phyloP scores from a whole-genome alignment of 805 yeast species.

The Saturnispora sanitii region DNA sequence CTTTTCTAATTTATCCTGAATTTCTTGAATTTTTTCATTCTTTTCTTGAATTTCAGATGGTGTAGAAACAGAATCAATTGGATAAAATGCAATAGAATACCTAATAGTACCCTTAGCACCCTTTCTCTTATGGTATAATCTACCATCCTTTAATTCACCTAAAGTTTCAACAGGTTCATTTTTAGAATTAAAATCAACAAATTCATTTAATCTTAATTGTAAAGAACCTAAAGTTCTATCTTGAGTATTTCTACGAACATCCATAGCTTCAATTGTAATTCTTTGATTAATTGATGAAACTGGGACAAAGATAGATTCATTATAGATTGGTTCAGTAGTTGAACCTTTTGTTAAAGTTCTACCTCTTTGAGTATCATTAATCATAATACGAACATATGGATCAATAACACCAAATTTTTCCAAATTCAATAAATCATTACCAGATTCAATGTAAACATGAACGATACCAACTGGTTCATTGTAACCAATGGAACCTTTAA shows the following conservation, averaged over 20 bases:
- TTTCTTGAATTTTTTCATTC: conserved; percentile 24
- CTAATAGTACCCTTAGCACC: conserved; percentile 78
- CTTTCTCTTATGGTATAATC: conserved; percentile 54
- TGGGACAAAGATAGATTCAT: conserved; percentile 73
- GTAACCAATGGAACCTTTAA: conserved; percentile 67
- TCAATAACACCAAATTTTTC: conserved; percentile 87
- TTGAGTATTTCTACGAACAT: conserved; percentile 64
- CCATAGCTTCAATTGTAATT: conserved; percentile 84
- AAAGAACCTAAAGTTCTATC: conserved; percentile 86
- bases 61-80: conserved; percentile 67
- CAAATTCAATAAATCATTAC: conserved; percentile 68
- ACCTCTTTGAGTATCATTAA: conserved; percentile 66
- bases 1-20: conserved; percentile 20
- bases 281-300: conserved; percentile 76
- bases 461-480: conserved; percentile 93
- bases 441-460: conserved; percentile 61
- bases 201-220: conserved; percentile 54
- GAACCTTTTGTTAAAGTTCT: conserved; percentile 64
- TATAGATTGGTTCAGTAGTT: conserved; percentile 73
- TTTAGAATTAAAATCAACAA: conserved; percentile 60
- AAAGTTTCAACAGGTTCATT: conserved; percentile 52
- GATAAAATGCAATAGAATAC: conserved; percentile 75
- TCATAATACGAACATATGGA: conserved; percentile 75
- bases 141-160: conserved; percentile 46
- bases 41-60: conserved; percentile 62